Percentiles rank a stretch among this genome's conserved stretches.
These are phyloP conservation scores for Oryza officinalis DNA, from an alignment of 176 grass and related monocot genomes.

Conservation along the genomic window DNA sequence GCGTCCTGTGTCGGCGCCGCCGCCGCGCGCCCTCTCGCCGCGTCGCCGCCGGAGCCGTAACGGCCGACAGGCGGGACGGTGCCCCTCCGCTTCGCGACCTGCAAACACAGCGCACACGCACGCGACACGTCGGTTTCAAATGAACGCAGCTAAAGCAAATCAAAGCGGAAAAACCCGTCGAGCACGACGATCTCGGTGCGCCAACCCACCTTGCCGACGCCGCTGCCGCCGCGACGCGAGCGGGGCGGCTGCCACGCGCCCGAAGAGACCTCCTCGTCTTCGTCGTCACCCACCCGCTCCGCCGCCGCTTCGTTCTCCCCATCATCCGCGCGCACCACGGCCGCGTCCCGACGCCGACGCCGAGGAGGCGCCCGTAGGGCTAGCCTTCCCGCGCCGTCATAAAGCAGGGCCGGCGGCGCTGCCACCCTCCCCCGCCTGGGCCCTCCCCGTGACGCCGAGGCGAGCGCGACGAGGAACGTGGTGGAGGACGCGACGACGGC, in stretches of 20 bases:
- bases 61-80: conserved; percentile 33
- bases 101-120: not conserved
- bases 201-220: conserved; percentile 3
- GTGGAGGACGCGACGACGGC: conserved; percentile 30
- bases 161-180: not conserved
- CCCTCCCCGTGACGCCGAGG: not conserved
- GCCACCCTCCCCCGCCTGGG: not conserved
- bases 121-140: not conserved
- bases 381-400: not conserved
- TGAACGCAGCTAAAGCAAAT: not conserved
- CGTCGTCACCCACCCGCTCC: not conserved
- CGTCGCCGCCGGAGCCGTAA: conserved; percentile 26
- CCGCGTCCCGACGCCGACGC: not conserved
- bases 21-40: not conserved
- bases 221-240: not conserved
- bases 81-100: conserved; percentile 39
- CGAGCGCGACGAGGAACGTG: conserved; percentile 44
- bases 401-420: not conserved
- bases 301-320: not conserved
- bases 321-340: conserved; percentile 14
- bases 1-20: not conserved
- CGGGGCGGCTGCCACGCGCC: not conserved
- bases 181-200: not conserved
- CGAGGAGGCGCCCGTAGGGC: not conserved
- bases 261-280: not conserved